Evolutionary conservation across 2,329 filamentous ascomycete species (phyloP), one percentile per base, ranked within the genome.

Genomic region (Talaromyces sp.): DNA sequence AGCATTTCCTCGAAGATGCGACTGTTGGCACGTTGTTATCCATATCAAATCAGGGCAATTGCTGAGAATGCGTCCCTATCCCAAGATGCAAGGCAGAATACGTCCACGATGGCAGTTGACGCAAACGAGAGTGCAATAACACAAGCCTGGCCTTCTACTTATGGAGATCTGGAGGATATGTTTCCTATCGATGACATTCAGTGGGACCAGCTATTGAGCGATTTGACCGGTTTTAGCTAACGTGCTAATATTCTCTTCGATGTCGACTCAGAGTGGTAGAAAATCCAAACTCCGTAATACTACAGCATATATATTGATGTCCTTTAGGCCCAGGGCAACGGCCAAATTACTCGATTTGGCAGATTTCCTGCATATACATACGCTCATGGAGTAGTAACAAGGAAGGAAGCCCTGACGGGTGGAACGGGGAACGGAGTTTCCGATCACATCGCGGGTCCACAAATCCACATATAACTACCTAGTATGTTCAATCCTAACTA

Each of bases 1-100:
- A 71, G 69, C 19, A 41, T 71, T 22, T 71, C 67, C 61, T 67
- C 64, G n/a, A 71, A 71, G 57, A 69, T 69, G 68, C 62, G 69
- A 15, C 65, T 69, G 11, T 60, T 71, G 15, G 68, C 68, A 45
- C 66, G 65, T n/a, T 69, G 67, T 64, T 71, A 71, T 61, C 69
- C 69, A 25, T 62, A 71, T 65, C 69, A 71, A 33, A 50, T 71
- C 15, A 66, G 62, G 66, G 66, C 31, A 8, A 54, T 69, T 49
- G 49, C 68, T 59, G 68, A 67, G 31, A 56, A 17, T 62, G 57
- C 33, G 8, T 62, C 61, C 7, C 59, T 50, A 8, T 45, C 54
- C 8, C 62, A 63, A 47, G 62, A 65, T 7, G 25, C 49, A 39
- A 57, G 62, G 19, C 64, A 61, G 41, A 27, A 58, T 37, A 49